Evolutionary conservation across 257 asterid species (phyloP).

Genomic region (Prunella vulgaris): DNA sequence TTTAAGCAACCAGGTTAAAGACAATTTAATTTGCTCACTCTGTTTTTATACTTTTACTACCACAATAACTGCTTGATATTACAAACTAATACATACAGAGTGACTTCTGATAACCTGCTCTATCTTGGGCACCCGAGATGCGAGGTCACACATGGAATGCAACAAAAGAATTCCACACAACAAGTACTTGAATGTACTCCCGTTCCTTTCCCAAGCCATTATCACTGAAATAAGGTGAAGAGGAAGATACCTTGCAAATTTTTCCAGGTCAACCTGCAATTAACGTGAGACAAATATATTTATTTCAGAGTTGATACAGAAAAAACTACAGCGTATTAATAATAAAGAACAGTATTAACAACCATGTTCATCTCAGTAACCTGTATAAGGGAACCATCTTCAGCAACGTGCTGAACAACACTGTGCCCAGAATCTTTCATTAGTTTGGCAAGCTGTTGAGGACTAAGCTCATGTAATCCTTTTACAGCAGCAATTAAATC

Average conservation of each 20-base stretch:
- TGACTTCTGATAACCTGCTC: slow-evolving; percentile 63
- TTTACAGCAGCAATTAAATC: slow-evolving; percentile 82
- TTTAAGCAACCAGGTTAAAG: slow-evolving; percentile 11
- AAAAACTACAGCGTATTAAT: background rate
- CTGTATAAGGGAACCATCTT: slow-evolving; percentile 68
- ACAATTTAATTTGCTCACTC: background rate
- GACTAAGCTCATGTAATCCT: slow-evolving; percentile 74
- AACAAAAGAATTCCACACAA: slow-evolving; percentile 81
- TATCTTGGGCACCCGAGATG: slow-evolving; percentile 77
- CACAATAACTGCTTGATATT: background rate
- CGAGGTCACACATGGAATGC: slow-evolving; percentile 86
- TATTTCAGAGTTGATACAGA: background rate
- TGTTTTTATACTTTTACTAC: background rate
- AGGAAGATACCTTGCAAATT: slow-evolving; percentile 76
- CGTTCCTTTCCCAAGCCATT: slow-evolving; percentile 72
- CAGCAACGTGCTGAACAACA: slow-evolving; percentile 45
- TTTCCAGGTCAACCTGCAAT: slow-evolving; percentile 77
- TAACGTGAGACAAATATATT: slow-evolving; percentile 13
- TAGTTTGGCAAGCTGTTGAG: slow-evolving; percentile 75
- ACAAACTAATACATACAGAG: background rate
- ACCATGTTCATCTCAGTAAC: slow-evolving; percentile 31
- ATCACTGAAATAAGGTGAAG: slow-evolving; percentile 86
- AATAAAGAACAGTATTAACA: background rate
- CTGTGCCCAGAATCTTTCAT: slow-evolving; percentile 75
- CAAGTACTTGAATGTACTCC: slow-evolving; percentile 69